These are phyloP conservation scores for Melaleuca alternifolia DNA, from an alignment of 345 rosid species.

Conservation along the genomic window DNA sequence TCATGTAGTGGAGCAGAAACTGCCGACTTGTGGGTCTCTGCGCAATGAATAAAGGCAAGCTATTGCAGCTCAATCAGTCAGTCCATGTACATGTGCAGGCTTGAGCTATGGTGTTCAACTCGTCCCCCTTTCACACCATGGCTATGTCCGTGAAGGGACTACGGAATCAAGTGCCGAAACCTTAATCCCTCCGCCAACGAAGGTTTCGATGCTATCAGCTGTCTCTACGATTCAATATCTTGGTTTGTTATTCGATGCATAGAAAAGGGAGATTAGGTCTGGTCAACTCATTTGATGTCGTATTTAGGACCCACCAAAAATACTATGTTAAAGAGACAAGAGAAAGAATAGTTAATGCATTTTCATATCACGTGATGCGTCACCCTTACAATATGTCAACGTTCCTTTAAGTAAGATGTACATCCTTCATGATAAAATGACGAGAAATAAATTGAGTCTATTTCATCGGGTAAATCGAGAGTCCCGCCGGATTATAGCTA, in stretches of 20 bases:
- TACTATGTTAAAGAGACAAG: background rate
- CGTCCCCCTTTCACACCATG: background rate
- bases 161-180: background rate
- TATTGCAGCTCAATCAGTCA: background rate
- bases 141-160: background rate
- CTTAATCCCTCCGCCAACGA: background rate
- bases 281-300: background rate
- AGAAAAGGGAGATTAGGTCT: background rate
- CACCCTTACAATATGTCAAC: background rate
- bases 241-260: background rate
- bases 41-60: background rate
- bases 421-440: background rate
- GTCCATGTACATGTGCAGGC: background rate
- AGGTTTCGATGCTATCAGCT: background rate
- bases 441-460: background rate
- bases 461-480: background rate
- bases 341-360: background rate
- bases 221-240: background rate
- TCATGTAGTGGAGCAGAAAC: background rate
- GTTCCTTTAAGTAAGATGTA: background rate
- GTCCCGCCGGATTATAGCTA: background rate
- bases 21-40: background rate
- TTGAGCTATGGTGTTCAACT: background rate
- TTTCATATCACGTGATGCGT: background rate
- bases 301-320: background rate